Base-by-base conservation (phyloP, 768 basidiomycete species). In the Trametes gibbosa region DNA sequence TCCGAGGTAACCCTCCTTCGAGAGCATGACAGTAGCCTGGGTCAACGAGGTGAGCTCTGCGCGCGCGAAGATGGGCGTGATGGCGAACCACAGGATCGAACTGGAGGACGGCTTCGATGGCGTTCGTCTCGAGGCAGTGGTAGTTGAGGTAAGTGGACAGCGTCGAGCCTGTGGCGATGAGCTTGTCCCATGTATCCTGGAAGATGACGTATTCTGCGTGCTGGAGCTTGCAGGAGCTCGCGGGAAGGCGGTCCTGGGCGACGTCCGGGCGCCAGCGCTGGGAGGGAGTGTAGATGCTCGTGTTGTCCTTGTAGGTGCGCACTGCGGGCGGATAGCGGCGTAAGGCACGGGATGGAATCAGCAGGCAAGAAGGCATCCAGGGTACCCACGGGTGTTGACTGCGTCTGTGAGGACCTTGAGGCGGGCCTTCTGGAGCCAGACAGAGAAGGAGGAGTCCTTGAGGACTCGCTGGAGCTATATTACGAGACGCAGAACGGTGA, bases 221-320 rank as follows among this genome's bases (percentile, higher is more conserved):
- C 27, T 56, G 55, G 39, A 56, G 55, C 40, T 56, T 56, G 55
- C 55, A 56, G 17, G 55, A 56, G 40, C 55, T 56, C 39, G 55
- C 55, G 46, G 55, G 55, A 2, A 56, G 24, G n/a, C 47, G 37
- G 40, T 56, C 55, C 29, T 56, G 55, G 1, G 55, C 55, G 23
- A 56, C 55, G 29, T 56, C 49, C 16, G 55, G 55, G n/a, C 55
- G 55, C 55, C 55, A 56, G 9, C 55, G 47, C 39, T 49, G 55
- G 17, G 55, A 56, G 3, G 55, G 55, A 37, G 55, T 56, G 27
- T 56, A 56, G 47, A 56, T 56, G 54, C 46, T 49, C 55, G 55
- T 56, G 48, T 56, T 56, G 2, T 46, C 39, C 46, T 56, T 56
- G 47, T 56, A 56, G 9, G 55, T 42, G 48, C 39, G 47, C 39